Conservation (phyloP, 352 stramenopile species). For the Globisporangium barbulae region DNA sequence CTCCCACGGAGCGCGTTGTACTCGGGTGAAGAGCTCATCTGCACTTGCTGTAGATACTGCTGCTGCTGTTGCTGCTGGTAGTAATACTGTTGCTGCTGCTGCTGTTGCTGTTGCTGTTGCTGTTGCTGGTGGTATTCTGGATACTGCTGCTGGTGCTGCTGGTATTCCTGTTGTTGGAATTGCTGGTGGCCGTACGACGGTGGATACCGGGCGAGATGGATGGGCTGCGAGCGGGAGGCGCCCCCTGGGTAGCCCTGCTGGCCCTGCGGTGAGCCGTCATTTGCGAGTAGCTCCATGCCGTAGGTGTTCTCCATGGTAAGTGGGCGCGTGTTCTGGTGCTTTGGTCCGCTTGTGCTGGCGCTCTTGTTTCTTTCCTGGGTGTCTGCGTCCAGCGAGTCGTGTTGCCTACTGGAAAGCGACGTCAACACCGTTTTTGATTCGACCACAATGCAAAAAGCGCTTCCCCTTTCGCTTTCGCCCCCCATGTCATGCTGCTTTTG, state of each 20-base stretch:
- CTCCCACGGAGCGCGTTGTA: constrained; percentile 3
- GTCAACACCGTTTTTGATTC: neutral
- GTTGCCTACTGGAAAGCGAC: neutral
- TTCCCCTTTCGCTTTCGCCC: neutral
- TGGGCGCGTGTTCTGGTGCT: neutral
- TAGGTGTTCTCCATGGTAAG: constrained; percentile 5
- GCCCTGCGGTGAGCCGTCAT: neutral
- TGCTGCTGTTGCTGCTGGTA: constrained; percentile 8
- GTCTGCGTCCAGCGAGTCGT: neutral
- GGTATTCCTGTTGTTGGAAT: constrained; percentile 1
- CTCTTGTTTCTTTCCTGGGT: neutral
- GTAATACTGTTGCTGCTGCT: constrained; percentile 4
- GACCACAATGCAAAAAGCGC: neutral
- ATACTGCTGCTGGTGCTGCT: neutral
- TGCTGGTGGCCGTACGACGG: constrained; percentile 2
- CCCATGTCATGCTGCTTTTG: neutral
- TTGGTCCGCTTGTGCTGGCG: neutral
- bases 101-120: neutral
- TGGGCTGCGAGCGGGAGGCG: neutral
- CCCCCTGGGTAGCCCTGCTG: neutral
- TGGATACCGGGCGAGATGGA: neutral
- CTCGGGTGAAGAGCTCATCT: constrained; percentile 6
- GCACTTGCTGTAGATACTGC: constrained; percentile 1
- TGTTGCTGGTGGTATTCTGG: neutral
- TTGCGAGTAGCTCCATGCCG: constrained; percentile 3